These are phyloP conservation scores for Podospora anserina DNA, from an alignment of 495 filamentous ascomycete species.

Conservation along the genomic window DNA sequence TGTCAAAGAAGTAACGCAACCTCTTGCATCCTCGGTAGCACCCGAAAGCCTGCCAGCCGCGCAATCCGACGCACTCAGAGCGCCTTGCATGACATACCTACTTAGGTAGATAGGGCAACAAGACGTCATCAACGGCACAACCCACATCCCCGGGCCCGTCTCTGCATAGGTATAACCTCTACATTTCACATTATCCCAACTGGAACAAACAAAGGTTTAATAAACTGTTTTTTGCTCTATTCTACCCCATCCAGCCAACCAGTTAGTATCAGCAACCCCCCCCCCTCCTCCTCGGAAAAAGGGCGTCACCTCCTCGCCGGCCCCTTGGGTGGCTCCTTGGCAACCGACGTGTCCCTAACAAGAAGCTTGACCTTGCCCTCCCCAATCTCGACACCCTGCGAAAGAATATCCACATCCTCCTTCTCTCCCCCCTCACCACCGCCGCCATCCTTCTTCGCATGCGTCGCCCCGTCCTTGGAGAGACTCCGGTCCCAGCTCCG, in stretches of 20 bases:
- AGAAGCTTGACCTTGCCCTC: slow-evolving; percentile 59
- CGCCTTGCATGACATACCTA: not conserved
- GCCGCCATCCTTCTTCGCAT: slow-evolving; percentile 47
- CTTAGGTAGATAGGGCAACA: not conserved
- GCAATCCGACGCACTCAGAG: not conserved
- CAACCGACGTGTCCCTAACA: slow-evolving; percentile 44
- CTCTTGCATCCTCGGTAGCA: not conserved
- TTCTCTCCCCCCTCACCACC: slow-evolving; percentile 33
- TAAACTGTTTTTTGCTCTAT: not conserved
- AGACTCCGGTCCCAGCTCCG: slow-evolving; percentile 78
- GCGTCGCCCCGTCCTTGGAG: slow-evolving; percentile 41
- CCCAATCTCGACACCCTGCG: slow-evolving; percentile 57
- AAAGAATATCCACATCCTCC: slow-evolving; percentile 57
- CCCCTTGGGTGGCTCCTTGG: slow-evolving; percentile 46
- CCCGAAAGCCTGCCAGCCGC: not conserved
- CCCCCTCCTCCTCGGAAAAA: not conserved
- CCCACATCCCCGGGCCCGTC: not conserved
- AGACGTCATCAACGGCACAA: not conserved
- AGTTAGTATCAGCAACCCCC: not conserved
- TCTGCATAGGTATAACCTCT: not conserved
- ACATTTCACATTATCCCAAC: not conserved
- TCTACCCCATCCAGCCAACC: not conserved
- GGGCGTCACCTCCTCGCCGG: slow-evolving; percentile 28
- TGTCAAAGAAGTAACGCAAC: not conserved
- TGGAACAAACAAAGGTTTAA: not conserved